Conservation (phyloP, 2,329 filamentous ascomycete genomes). For the Eutypella sp. region DNA sequence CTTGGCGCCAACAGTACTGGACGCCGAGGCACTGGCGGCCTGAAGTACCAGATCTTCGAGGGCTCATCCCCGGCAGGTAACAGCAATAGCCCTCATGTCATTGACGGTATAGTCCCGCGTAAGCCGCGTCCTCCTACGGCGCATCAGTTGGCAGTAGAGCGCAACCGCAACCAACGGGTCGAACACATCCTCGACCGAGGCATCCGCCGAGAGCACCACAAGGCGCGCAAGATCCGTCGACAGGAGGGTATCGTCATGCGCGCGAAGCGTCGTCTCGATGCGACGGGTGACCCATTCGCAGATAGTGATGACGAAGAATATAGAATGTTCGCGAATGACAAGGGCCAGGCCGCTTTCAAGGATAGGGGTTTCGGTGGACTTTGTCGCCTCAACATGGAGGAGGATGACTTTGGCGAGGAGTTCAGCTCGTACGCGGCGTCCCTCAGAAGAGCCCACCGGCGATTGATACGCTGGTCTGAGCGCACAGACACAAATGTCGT, state of each 20-base stretch:
- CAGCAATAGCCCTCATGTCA: slow-evolving; percentile 41
- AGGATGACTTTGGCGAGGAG: slow-evolving; percentile 75
- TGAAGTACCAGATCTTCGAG: slow-evolving; percentile 58
- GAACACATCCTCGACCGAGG: slow-evolving; percentile 76
- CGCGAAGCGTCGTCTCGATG: slow-evolving; percentile 58
- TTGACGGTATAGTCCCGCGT: slow-evolving; percentile 49
- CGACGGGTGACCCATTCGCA: slow-evolving; percentile 50
- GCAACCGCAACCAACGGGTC: slow-evolving; percentile 73
- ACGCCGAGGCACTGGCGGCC: slow-evolving; percentile 40
- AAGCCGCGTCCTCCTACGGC: slow-evolving; percentile 73
- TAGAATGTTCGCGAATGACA: slow-evolving; percentile 24
- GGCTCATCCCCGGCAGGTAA: slow-evolving; percentile 55
- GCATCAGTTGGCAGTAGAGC: slow-evolving; percentile 76
- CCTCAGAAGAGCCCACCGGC: slow-evolving; percentile 56
- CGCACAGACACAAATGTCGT: slow-evolving; percentile 43
- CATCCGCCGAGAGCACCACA: slow-evolving; percentile 61
- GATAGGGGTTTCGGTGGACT: slow-evolving; percentile 60
- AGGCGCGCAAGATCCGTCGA: slow-evolving; percentile 55
- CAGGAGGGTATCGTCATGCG: slow-evolving; percentile 63
- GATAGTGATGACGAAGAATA: slow-evolving; percentile 59
- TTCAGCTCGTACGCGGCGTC: slow-evolving; percentile 61
- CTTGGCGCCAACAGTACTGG: slow-evolving; percentile 30
- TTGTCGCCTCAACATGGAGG: slow-evolving; percentile 55
- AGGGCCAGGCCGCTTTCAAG: slow-evolving; percentile 37
- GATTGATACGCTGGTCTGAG: slow-evolving; percentile 65